These are phyloP conservation scores for Nitzschia sp. DNA, from an alignment of 108 stramenopile genomes.

Conservation along the genomic window DNA sequence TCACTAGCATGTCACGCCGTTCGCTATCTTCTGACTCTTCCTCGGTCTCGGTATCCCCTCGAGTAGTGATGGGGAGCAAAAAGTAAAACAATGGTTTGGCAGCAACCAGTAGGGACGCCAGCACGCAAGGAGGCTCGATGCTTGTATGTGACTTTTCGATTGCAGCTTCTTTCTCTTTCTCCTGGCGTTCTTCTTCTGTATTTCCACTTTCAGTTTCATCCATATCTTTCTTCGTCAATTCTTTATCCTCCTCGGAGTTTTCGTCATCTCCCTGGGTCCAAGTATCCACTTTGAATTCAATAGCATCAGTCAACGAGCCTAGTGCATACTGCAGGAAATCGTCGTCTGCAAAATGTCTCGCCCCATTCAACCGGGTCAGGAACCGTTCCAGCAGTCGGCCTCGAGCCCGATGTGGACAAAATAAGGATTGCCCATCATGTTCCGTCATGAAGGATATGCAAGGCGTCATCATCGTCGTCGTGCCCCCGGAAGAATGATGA, in stretches of 20 bases:
- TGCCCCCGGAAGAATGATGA: neutral
- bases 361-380: conserved; percentile 28
- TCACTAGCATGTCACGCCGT: conserved; percentile 34
- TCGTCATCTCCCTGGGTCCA: conserved; percentile 35
- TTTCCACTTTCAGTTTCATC: neutral
- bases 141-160: conserved; percentile 4
- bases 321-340: conserved; percentile 35
- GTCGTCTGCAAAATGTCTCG: conserved; percentile 33
- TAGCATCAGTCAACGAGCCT: conserved; percentile 34
- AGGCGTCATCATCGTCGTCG: neutral
- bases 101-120: conserved; percentile 39
- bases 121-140: conserved; percentile 28
- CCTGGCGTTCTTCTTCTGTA: neutral
- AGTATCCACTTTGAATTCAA: conserved; percentile 43
- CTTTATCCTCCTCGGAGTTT: conserved; percentile 1
- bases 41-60: conserved; percentile 3
- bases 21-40: conserved; percentile 30
- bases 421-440: neutral
- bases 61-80: conserved; percentile 6
- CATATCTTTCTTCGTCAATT: neutral
- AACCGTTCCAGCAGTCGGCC: conserved; percentile 36
- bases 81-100: conserved; percentile 36
- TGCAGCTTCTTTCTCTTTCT: neutral
- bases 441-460: conserved; percentile 7
- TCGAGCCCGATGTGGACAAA: conserved; percentile 44